Conservation (phyloP, 106 monocot genomes). For the Agapanthus africanus region DNA sequence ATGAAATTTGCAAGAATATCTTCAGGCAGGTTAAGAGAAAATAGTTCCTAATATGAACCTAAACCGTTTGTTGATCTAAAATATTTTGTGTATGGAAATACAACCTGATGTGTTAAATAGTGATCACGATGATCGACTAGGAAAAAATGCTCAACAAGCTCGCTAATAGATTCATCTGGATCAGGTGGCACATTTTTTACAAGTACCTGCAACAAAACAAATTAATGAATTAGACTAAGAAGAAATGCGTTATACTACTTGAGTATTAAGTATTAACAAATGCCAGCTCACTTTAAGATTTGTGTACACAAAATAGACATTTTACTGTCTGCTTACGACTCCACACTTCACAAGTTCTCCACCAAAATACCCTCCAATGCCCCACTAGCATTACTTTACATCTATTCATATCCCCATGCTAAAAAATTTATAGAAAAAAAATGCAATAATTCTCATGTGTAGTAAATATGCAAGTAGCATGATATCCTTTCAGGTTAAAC, state of each 20-base stretch:
- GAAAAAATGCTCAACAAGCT: constrained; percentile 95
- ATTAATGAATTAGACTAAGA: background rate
- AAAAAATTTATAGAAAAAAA: no score
- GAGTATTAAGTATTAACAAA: background rate
- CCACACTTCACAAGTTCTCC: no score
- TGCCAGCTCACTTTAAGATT: background rate
- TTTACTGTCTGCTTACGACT: no score
- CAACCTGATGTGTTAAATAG: constrained; percentile 89
- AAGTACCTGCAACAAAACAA: constrained; percentile 53
- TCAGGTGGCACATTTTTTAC: constrained; percentile 80
- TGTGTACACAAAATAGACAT: no score
- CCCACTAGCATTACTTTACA: no score
- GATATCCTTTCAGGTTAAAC: no score
- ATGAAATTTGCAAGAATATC: no score
- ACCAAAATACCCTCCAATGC: no score
- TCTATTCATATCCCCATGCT: no score
- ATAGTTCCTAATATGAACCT: background rate
- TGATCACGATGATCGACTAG: constrained; percentile 92
- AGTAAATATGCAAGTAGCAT: no score
- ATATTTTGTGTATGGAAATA: background rate
- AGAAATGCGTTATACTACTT: background rate
- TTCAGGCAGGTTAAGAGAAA: background rate
- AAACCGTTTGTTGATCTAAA: background rate
- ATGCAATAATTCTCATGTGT: no score
- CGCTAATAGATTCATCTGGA: constrained; percentile 86